Base-by-base conservation (phyloP, 208 protist species). In the Novymonas esmeraldas region DNA sequence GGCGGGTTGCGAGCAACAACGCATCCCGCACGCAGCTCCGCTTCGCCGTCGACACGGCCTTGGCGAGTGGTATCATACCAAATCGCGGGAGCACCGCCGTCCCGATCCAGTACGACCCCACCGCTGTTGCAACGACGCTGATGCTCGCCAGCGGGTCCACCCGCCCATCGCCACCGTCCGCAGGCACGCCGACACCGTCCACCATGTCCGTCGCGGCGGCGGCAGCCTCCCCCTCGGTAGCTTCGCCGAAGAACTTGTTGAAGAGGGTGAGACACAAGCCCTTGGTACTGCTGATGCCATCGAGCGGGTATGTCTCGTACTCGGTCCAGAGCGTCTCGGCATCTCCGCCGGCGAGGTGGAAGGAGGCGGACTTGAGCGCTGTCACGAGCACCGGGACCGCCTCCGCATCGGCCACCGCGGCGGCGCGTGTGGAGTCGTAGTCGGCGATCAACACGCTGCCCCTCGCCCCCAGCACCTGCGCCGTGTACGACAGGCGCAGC, bases 261-360 rank as follows among this genome's bases (percentile, higher is more conserved):
- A 96, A 94, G 44, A 96, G 82, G 46, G 88, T 79, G 18, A 85
- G 36, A 10, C 72, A 52, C 48, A 96, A 70, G 48, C 86, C 82
- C 7, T 79, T 69, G 4, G 68, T 41, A 0, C 76, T 75, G 29
- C 33, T 42, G 11, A 84, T 42, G 39, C 76, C 46, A 2, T 85
- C 82, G 9, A 75, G 48, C 1, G 76, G 58, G 61, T 93, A 78
- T 9, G 85, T 90, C 67, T 94, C 92, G 65, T 86, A 96, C 66
- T 94, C 88, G 9, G 76, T 85, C 89, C 86, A 96, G 29, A 96
- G 62, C 70, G 81, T 74, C 76, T 92, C 85, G 1, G 78, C 87
- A 16, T 87, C 80, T 13, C 60, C 72, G n/a, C 82, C 85, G 22
- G 74, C 78, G 26, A 95, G 62, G 41, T 85, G 81, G 29, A 73